Evolutionary conservation across 164 flowering plant genomes (phyloP), one percentile per base, ranked within the genome.

Genomic region (Cinnamomum chago): DNA sequence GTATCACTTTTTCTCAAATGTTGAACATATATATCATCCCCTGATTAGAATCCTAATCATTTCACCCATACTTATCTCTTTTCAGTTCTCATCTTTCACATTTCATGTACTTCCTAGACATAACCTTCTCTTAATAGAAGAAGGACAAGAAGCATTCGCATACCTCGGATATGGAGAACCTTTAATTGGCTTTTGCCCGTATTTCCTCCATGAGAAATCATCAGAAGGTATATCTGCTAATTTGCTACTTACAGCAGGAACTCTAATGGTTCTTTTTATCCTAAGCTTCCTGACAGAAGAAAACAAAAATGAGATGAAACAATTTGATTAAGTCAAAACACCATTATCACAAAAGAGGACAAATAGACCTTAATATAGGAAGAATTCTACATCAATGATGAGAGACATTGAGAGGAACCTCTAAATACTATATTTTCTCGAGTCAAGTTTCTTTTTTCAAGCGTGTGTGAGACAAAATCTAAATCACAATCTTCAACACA

Each of bases 91-190:
- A 1, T 5, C 11, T 40, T 9, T 40, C 47, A 40, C 47, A 40
- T 40, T 40, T 40, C 47, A 40, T 40, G 47, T 40, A 40, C 47
- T 28, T 28, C 22, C 70, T 67, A 67, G 24, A 40, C 22, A 33
- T 28, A 67, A 67, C 33, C 40, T 28, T 33, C 11, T 33, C 35
- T n/a, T 50, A 52, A 70, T 24, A 23, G 22, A 40, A 35, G 17
- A 55, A 18, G 25, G 64, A n/a, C 18, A 50, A 58, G 15, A 68
- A 52, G 20, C 30, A 40, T 73, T 11, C 4, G 18, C 9, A 40
- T 79, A 83, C 88, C 88, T 83, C 3, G 88, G 88, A 76, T 82
- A 75, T 27, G 84, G 83, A 73, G 88, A 83, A n/a, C 88, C 88
- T 76, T 83, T 83, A 33, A 85, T 83, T 47, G 85, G 87, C 76